Percentiles rank a stretch among this genome's conserved stretches.
These are phyloP conservation scores for Orbilia blumenaviensis DNA, from an alignment of 2,329 filamentous ascomycete genomes.

Conservation along the genomic window DNA sequence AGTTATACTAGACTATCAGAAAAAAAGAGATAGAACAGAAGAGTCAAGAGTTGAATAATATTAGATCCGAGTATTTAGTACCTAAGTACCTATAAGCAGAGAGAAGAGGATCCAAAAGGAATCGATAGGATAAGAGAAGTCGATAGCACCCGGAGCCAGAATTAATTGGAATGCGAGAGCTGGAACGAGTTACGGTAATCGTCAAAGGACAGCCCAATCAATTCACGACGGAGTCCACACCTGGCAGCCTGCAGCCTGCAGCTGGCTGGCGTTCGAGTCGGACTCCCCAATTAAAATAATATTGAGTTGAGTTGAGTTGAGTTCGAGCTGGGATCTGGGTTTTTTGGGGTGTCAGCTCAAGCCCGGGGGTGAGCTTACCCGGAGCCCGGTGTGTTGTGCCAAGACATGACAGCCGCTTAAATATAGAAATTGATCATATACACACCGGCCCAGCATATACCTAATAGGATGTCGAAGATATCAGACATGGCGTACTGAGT, in stretches of 20 bases:
- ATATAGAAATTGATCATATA: too few relatives aligned
- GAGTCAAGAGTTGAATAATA: conserved; percentile 18
- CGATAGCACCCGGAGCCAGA: too few relatives aligned
- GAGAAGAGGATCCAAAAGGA: conserved; percentile 54
- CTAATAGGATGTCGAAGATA: too few relatives aligned
- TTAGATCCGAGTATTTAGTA: not conserved
- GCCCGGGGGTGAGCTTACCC: conserved; percentile 13
- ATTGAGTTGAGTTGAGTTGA: too few relatives aligned
- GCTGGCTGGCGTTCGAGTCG: too few relatives aligned
- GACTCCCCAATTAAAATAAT: conserved; percentile 12
- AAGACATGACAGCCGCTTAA: too few relatives aligned
- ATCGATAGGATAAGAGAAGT: too few relatives aligned
- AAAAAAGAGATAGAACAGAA: not conserved
- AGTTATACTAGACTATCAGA: not conserved
- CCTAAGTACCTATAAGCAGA: not conserved
- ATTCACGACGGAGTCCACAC: conserved; percentile 30
- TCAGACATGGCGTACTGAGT: too few relatives aligned
- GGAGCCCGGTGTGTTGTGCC: too few relatives aligned
- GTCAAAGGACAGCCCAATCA: conserved; percentile 38
- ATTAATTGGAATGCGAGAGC: not conserved
- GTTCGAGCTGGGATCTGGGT: too few relatives aligned
- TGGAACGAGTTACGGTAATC: conserved; percentile 50
- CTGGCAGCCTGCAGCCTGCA: not conserved
- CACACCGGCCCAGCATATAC: too few relatives aligned
- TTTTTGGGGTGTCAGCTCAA: conserved; percentile 11